Base-by-base conservation (phyloP, 805 yeast genomes). In the Candida methanosorbosa region DNA sequence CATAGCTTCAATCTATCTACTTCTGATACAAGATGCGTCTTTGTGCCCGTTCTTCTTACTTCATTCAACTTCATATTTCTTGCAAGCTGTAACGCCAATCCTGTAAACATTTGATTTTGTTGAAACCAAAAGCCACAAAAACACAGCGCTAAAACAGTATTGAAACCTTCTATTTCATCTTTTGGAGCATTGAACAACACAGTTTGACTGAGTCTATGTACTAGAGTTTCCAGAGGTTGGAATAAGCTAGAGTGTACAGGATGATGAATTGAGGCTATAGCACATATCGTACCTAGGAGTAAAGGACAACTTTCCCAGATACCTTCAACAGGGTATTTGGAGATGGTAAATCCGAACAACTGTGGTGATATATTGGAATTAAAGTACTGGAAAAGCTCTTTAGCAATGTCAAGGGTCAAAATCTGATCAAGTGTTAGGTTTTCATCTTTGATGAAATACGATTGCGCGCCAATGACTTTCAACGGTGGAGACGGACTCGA, bases 51-150 rank as follows among this genome's bases (percentile, higher is more conserved):
- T 16, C 38, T 34, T 9, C n/a, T 33, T 25, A 15, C 26, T 13
- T 13, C 29, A 46, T 66, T 70, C 22, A 75, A 46, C 4, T 71
- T 68, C 40, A 71, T 59, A 34, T 67, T 74, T 37, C 70, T 69
- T 1, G 84, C 83, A 19, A 78, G 52, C 45, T 79, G 83, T n/a
- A 78, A 48, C 0, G 85, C 85, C 31, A 78, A 48, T 0, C 83
- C 81, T 1, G 81, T 74, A 45, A 77, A 75, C 70, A 75, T 66
- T 46, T 75, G 81, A 14, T 73, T 68, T 40, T 78, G 69, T 16
- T 78, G 70, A 31, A 78, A 64, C 85, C 85, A 79, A 46, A 78
- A 75, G 31, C 82, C 78, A 42, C 81, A 77, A 18, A 78, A 66
- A 28, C 78, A 68, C 26, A 79, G 58, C 0, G 81, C 82, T 16